Percentiles rank a stretch among this genome's conserved stretches.
Conservation (phyloP, 2,329 filamentous ascomycete species). For the Thelonectria blattea region DNA sequence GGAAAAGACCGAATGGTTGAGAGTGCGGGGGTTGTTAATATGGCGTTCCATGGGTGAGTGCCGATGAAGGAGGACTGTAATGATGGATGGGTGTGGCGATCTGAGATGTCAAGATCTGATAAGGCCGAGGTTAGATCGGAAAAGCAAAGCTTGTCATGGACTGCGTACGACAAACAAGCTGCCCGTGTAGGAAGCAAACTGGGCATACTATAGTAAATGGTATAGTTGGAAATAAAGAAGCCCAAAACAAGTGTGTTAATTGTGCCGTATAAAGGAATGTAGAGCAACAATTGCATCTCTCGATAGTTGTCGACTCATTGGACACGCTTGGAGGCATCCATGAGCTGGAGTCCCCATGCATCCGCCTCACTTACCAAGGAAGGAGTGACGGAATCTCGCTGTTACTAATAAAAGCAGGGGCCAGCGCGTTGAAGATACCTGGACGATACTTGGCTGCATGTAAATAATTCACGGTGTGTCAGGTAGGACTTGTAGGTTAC, state of each 20-base stretch:
- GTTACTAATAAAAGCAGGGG: constrained; percentile 2
- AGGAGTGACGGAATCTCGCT: not conserved
- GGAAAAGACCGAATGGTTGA: not conserved
- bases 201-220: not conserved
- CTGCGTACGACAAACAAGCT: no score
- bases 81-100: not conserved
- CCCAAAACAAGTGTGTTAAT: no score
- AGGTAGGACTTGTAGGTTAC: not conserved
- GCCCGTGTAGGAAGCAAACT: no score
- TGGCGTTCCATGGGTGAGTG: not conserved
- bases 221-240: no score
- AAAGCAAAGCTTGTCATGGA: not conserved
- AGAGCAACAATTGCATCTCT: no score
- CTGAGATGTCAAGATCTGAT: not conserved
- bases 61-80: not conserved
- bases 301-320: no score
- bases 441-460: not conserved
- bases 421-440: constrained; percentile 3
- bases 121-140: not conserved
- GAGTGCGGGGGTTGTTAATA: no score
- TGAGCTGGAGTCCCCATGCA: not conserved
- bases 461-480: not conserved
- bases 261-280: no score
- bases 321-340: no score
- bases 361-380: not conserved